A percentile compares a stretch with the other conserved stretches of the same genome.
These are phyloP conservation scores for Chaetomium strumarium DNA, from an alignment of 2,329 filamentous ascomycete genomes.

Conservation along the genomic window DNA sequence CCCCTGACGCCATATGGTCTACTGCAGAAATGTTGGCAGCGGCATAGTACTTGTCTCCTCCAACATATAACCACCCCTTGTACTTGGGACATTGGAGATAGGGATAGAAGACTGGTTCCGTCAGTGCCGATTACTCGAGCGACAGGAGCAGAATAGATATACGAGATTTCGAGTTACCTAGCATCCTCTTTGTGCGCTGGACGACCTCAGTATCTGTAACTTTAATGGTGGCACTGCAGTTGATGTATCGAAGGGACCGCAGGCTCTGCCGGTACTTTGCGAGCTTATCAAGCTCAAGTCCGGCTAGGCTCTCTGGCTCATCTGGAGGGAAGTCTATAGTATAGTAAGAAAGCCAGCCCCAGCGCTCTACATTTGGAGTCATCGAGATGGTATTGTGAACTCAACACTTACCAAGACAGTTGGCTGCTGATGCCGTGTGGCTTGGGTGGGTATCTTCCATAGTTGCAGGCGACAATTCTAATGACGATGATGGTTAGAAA, in stretches of 20 bases:
- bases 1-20: not conserved
- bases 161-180: conserved; percentile 2
- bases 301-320: no score
- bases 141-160: not conserved
- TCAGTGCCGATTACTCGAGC: not conserved
- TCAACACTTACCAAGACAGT: no score
- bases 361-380: no score
- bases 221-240: conserved; percentile 1
- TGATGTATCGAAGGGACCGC: not conserved
- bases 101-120: conserved; percentile 12
- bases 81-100: conserved; percentile 15
- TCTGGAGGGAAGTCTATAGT: no score
- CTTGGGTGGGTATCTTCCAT: no score
- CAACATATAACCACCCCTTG: conserved; percentile 14
- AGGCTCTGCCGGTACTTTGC: not conserved
- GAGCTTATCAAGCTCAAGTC: not conserved
- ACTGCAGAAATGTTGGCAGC: not conserved
- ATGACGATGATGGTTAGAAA: no score
- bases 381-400: no score
- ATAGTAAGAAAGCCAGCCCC: no score
- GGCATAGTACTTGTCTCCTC: not conserved
- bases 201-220: not conserved
- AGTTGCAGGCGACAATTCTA: no score
- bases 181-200: not conserved
- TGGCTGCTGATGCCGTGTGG: no score